Conservation (phyloP, 1,284 basidiomycete species). For the Pterula multifida region DNA sequence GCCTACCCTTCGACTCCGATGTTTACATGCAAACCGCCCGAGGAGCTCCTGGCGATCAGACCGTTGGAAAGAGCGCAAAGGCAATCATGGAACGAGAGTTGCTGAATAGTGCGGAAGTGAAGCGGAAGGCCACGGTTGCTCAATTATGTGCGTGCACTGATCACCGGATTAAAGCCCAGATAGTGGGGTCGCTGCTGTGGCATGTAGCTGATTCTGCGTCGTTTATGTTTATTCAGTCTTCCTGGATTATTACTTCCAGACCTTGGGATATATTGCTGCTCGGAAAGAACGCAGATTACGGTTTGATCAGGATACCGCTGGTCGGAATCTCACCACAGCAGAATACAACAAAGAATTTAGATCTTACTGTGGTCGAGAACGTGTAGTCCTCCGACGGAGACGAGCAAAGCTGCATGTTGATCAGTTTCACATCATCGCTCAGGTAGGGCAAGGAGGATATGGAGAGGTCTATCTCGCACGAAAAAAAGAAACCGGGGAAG, state of each 20-base stretch:
- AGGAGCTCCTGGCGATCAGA: constrained; percentile 40
- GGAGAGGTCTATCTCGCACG: constrained; percentile 91
- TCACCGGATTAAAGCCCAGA: too few relatives aligned
- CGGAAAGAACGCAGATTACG: constrained; percentile 72
- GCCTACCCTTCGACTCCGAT: constrained; percentile 27
- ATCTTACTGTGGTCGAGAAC: constrained; percentile 86
- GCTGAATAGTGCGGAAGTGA: constrained; percentile 74
- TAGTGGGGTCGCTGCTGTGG: too few relatives aligned
- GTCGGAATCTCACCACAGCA: constrained; percentile 47
- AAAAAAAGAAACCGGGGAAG: constrained; percentile 86
- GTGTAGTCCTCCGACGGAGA: constrained; percentile 79
- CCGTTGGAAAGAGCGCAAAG: constrained; percentile 31
- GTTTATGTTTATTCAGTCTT: constrained; percentile 47
- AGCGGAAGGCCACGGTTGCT: constrained; percentile 88
- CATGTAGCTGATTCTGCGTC: not conserved
- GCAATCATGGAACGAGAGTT: constrained; percentile 74
- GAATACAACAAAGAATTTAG: constrained; percentile 77
- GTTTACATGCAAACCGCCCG: constrained; percentile 58
- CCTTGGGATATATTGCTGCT: constrained; percentile 75
- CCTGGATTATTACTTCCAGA: constrained; percentile 90
- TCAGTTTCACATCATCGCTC: constrained; percentile 91
- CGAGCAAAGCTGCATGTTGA: constrained; percentile 81
- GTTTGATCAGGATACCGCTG: constrained; percentile 76
- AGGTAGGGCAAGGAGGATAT: constrained; percentile 94
- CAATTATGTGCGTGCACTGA: constrained; percentile 69